Conservation (phyloP, 495 filamentous ascomycete species). For the Amphirosellinia nigrospora region DNA sequence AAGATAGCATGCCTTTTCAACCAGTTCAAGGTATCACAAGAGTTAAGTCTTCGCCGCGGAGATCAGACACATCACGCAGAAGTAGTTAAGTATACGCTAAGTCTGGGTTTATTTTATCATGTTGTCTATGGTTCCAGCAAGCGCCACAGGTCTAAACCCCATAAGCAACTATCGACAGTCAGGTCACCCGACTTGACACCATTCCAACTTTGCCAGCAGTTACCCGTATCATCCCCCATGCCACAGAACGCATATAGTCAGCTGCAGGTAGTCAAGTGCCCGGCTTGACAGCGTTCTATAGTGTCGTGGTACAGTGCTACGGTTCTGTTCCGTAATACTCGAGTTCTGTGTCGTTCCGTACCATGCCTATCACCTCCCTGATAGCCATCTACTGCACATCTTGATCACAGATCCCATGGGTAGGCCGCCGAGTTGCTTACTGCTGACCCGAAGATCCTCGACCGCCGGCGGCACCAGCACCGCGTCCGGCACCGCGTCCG, state of each 20-base stretch:
- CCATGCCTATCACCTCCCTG: not conserved
- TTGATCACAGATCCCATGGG: not conserved
- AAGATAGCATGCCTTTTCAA: not conserved
- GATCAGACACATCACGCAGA: not conserved
- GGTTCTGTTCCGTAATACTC: not conserved
- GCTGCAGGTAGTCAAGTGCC: too few relatives aligned
- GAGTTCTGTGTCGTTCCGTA: too few relatives aligned
- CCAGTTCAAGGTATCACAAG: not conserved
- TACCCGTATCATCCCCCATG: too few relatives aligned
- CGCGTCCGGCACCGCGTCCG: not conserved
- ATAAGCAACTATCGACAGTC: not conserved
- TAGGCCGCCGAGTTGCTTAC: not conserved
- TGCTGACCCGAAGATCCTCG: not conserved
- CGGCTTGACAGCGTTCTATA: too few relatives aligned
- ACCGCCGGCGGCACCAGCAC: not conserved
- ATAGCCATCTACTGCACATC: not conserved
- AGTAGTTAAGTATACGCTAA: not conserved
- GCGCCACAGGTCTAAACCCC: not conserved
- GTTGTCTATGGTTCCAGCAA: not conserved
- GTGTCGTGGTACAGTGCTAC: not conserved
- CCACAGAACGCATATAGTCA: too few relatives aligned
- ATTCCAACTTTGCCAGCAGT: not conserved
- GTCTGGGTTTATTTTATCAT: not conserved
- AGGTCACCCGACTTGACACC: not conserved
- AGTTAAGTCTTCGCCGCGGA: not conserved